Conservation (phyloP, 495 filamentous ascomycete genomes). For the Podospora sp. region DNA sequence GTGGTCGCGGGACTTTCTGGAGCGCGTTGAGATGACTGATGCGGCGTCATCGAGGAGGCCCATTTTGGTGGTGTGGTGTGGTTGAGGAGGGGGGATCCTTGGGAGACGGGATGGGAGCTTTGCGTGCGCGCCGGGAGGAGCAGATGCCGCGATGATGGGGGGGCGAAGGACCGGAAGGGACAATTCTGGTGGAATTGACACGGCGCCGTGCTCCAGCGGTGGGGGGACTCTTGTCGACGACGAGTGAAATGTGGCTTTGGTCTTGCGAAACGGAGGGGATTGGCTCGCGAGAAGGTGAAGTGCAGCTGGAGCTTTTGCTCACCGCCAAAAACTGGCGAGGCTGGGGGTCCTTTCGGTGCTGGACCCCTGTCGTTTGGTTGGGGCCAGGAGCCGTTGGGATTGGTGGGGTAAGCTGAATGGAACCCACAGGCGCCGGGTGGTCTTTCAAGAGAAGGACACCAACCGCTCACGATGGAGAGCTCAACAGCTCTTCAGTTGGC, state of each 20-base stretch:
- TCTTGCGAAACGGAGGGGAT: conserved; percentile 20
- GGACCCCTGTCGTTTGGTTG: not conserved
- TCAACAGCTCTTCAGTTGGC: not conserved
- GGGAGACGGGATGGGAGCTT: not conserved
- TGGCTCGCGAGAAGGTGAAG: conserved; percentile 14
- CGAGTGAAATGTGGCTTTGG: not conserved
- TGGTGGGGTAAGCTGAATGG: not conserved
- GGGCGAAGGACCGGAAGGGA: not conserved
- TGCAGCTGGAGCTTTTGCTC: conserved; percentile 3
- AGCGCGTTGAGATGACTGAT: conserved; percentile 43
- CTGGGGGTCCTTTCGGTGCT: conserved; percentile 14
- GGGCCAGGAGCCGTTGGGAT: not conserved
- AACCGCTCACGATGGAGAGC: not conserved
- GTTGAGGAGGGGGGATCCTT: conserved; percentile 1
- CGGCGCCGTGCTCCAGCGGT: not conserved
- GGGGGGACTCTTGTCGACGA: not conserved
- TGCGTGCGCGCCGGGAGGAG: not conserved
- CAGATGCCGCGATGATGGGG: not conserved
- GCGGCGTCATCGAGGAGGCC: conserved; percentile 48
- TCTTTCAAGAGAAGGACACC: not conserved
- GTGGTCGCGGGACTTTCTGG: conserved; percentile 30
- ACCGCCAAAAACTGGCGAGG: conserved; percentile 25
- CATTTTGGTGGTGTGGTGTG: conserved; percentile 33
- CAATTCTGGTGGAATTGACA: not conserved
- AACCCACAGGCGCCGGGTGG: too few species aligned